Base-by-base conservation (phyloP, 2,329 filamentous ascomycete species). In the Aureobasidium sp. region DNA sequence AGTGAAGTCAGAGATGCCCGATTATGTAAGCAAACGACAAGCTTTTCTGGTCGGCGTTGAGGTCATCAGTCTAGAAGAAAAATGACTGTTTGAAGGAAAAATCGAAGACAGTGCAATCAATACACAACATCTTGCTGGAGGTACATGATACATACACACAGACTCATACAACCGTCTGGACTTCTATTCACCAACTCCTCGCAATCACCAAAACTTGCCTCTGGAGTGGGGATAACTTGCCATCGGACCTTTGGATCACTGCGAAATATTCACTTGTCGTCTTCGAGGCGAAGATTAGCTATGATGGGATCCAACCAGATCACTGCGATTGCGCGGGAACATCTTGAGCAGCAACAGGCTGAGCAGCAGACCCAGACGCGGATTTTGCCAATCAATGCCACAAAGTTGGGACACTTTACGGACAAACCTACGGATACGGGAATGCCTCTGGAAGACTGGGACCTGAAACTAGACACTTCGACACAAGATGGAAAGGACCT, bases 401-500 rank as follows among this genome's bases (percentile, higher is more conserved):
- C 70, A 20, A 75, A 72, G 36, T 65, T 79, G 36, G 77, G 77
- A 31, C 67, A 66, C 3, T 69, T 79, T 27, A 70, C 76, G 29
- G 66, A 65, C 14, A 41, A 47, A 45, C 27, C 45, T 20, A 60
- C 36, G 39, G 14, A 31, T 3, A 51, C 45, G n/a, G 45, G 45
- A 31, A 70, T 76, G 27, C 68, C 69, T 5, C 68, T 79, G n/a
- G 72, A 75, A 36, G 68, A 73, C 20, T 67, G 74, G 55, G 56
- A 67, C 6, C 64, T 76, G 41, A 34, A 69, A 27, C 63, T 71
- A 11, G 66, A 70, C 48, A n/a, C 64, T 3, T 48, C 64, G 1
- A 80, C 77, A 3, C 64, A 72, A 2, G 82, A 84, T 67, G 76
- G 78, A 3, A 74, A 78, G 39, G 76, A 79, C 62, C 79, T 96